phyloP scores from a whole-genome alignment of 2,329 filamentous ascomycete genomes.

The Fusarium praegraminearum region DNA sequence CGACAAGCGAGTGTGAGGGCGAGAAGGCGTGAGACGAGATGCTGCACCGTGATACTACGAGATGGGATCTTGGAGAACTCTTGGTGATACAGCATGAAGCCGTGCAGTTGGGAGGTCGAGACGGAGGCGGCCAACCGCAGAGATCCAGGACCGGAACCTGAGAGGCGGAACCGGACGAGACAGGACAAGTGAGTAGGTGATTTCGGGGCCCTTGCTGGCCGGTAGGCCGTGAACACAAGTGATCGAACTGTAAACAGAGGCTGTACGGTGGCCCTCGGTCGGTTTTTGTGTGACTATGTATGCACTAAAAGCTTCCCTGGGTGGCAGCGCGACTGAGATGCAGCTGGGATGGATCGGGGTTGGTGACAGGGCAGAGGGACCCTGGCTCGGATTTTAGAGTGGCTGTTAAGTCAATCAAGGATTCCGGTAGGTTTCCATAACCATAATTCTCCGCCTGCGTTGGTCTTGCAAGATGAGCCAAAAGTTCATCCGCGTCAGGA shows the following conservation, averaged over 20 bases:
- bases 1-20: conserved; percentile 52
- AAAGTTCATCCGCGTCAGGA: conserved; percentile 42
- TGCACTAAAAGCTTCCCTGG: conserved; percentile 46
- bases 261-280: conserved; percentile 58
- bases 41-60: conserved; percentile 65
- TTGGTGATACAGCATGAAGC: conserved; percentile 64
- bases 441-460: conserved; percentile 56
- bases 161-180: conserved; percentile 48
- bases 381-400: conserved; percentile 54
- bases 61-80: conserved; percentile 57
- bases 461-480: conserved; percentile 35
- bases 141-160: conserved; percentile 50
- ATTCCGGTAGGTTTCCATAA: conserved; percentile 49
- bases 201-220: conserved; percentile 46
- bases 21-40: conserved; percentile 61
- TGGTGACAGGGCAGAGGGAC: conserved; percentile 54
- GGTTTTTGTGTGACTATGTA: conserved; percentile 65
- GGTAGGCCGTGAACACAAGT: conserved; percentile 49
- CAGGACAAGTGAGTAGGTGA: conserved; percentile 39
- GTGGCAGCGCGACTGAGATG: conserved; percentile 58
- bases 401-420: conserved; percentile 54
- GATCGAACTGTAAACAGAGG: conserved; percentile 49
- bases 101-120: conserved; percentile 60
- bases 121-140: conserved; percentile 62
- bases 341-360: conserved; percentile 58